phyloP scores from a whole-genome alignment of 2,329 filamentous ascomycete species.

The Pseudogymnoascus destructans region DNA sequence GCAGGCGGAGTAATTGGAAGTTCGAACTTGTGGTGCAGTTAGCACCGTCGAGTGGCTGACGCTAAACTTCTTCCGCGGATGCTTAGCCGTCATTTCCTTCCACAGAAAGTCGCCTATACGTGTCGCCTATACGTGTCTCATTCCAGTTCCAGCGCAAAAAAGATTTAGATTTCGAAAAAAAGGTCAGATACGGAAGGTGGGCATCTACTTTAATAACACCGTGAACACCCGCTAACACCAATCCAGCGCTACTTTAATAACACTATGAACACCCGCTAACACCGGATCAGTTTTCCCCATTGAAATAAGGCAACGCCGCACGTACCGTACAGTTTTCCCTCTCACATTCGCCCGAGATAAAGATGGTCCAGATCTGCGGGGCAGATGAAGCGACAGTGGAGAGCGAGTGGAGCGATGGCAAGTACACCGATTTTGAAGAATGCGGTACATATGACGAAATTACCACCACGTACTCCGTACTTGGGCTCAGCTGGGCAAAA shows the following conservation, averaged over 20 bases:
- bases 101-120: not conserved
- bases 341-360: constrained; percentile 1
- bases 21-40: constrained; percentile 7
- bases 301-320: constrained; percentile 6
- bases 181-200: not conserved
- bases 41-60: not conserved
- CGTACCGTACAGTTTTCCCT: not conserved
- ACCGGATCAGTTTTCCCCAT: not conserved
- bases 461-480: not conserved
- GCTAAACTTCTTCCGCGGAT: not conserved
- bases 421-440: constrained; percentile 7
- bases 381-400: constrained; percentile 6
- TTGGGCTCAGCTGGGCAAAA: not conserved
- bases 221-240: not conserved
- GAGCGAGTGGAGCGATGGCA: constrained; percentile 7
- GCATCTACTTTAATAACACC: not conserved
- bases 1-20: constrained; percentile 8
- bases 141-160: not conserved
- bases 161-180: not conserved
- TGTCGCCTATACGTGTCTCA: constrained; percentile 3
- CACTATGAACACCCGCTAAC: not conserved
- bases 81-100: constrained; percentile 7
- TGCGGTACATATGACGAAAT: constrained; percentile 8
- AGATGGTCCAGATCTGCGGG: constrained; percentile 6
- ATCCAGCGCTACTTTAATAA: not conserved